Base-by-base conservation (phyloP, 2,329 filamentous ascomycete genomes). In the Cladophialophora carrionii region DNA sequence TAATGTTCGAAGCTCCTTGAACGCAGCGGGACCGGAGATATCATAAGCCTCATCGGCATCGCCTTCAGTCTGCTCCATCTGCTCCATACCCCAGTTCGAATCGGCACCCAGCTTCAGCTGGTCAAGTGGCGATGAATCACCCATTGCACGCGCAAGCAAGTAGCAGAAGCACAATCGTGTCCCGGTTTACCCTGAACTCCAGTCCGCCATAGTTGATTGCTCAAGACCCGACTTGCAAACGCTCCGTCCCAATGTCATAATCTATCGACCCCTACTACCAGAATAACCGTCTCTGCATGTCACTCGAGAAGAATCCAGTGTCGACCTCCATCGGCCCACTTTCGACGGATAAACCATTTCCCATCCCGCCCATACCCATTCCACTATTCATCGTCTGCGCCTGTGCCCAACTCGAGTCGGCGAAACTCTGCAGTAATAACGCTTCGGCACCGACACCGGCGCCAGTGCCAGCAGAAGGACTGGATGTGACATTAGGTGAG, bases 271-370 rank as follows among this genome's bases (percentile, higher is more conserved):
- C n/a, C n/a, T 37, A 12, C 41, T 43, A 69, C 67, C 67, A 69
- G 48, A 69, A 69, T 29, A 69, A 43, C 34, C 67, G 55, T 48
- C 64, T 62, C 51, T 69, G 67, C 59, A 69, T 58, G 58, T 69
- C 67, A 58, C 56, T 69, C 24, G 59, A 46, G 29, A 69, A 69
- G 32, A 69, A 67, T 0, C 67, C 64, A 6, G 67, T 69, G 46
- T 69, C 67, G 12, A 69, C 58, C 32, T 69, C 67, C 67, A 67
- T 69, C 1, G 64, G 61, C 17, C 57, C 58, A 31, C 43, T 57
- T 31, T 68, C 60, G n/a, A 66, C 55, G 17, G 12, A 32, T 46
- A 65, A 63, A 24, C 24, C 31, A 3, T 22, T 48, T 9, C 41
- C 60, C 41, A 64, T 55, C n/a, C 59, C 57, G 14, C 29, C 17